These are phyloP conservation scores for Sicyos baderoa DNA, from an alignment of 306 rosid genomes.

Conservation along the genomic window DNA sequence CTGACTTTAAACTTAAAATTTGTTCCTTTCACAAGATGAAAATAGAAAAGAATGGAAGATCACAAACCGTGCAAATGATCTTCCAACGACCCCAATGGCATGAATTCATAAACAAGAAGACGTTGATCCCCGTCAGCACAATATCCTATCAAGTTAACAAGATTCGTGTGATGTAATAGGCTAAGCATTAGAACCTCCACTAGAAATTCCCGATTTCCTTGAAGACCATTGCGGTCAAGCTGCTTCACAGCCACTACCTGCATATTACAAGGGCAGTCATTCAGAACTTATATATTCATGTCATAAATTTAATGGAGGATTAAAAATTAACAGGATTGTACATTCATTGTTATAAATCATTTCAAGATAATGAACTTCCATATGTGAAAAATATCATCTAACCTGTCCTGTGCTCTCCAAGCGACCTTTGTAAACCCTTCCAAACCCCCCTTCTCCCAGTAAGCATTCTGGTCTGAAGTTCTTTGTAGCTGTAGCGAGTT, in stretches of 20 bases:
- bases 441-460: constrained; percentile 95
- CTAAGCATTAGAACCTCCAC: constrained; percentile 99
- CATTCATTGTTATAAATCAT: not conserved
- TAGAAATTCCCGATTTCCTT: constrained; percentile 80
- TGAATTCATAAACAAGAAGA: constrained; percentile 75
- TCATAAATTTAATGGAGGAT: not conserved
- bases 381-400: not conserved
- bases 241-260: constrained; percentile 85
- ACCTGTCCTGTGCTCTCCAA: constrained; percentile 94
- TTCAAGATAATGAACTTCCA: not conserved
- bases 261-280: constrained; percentile 9
- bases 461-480: constrained; percentile 80
- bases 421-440: constrained; percentile 88
- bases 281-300: constrained; percentile 14
- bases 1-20: not conserved
- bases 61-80: constrained; percentile 94
- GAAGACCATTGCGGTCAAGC: constrained; percentile 66
- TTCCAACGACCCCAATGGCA: constrained; percentile 99
- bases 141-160: constrained; percentile 92
- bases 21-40: not conserved
- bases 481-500: constrained; percentile 92
- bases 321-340: not conserved
- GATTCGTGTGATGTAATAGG: constrained; percentile 94
- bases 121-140: constrained; percentile 82
- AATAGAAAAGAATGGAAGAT: constrained; percentile 14